A percentile compares a stretch with the other conserved stretches of the same genome.
These are phyloP conservation scores for Cenchrus purpureus DNA, from an alignment of 176 grass and related monocot genomes.

Conservation along the genomic window DNA sequence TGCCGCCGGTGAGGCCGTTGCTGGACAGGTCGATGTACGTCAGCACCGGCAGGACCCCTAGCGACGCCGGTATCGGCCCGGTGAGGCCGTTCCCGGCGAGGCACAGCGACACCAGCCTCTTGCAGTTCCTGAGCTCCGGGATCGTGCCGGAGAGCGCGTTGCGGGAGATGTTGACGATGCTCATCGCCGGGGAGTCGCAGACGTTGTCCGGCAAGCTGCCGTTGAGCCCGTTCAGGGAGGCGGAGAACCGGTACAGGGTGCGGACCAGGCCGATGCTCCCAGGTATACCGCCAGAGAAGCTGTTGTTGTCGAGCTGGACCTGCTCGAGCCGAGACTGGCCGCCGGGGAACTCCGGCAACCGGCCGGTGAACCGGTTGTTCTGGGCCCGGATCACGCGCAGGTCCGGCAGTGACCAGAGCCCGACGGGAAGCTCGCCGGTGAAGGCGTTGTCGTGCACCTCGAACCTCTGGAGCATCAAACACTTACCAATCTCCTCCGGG, in stretches of 20 bases:
- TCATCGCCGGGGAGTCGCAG: constrained; percentile 71
- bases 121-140: constrained; percentile 62
- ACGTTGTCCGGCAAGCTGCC: constrained; percentile 66
- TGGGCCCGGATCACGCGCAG: constrained; percentile 64
- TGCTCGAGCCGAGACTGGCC: constrained; percentile 64
- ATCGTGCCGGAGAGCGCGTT: constrained; percentile 62
- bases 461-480: constrained; percentile 62
- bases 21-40: constrained; percentile 86
- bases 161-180: constrained; percentile 74
- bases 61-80: constrained; percentile 64
- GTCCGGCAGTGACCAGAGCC: constrained; percentile 71
- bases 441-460: constrained; percentile 76
- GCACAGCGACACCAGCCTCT: constrained; percentile 72
- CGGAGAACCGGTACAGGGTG: constrained; percentile 78
- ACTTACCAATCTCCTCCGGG: constrained; percentile 50
- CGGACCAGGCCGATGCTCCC: constrained; percentile 55
- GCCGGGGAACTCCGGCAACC: constrained; percentile 47
- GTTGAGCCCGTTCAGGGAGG: constrained; percentile 64
- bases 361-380: constrained; percentile 62
- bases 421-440: constrained; percentile 56
- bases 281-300: constrained; percentile 61
- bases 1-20: constrained; percentile 65
- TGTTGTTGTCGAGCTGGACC: constrained; percentile 78
- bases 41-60: constrained; percentile 64
- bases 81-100: constrained; percentile 66